Evolutionary conservation across 345 rosid species (phyloP).

Genomic region (Salix caprea): DNA sequence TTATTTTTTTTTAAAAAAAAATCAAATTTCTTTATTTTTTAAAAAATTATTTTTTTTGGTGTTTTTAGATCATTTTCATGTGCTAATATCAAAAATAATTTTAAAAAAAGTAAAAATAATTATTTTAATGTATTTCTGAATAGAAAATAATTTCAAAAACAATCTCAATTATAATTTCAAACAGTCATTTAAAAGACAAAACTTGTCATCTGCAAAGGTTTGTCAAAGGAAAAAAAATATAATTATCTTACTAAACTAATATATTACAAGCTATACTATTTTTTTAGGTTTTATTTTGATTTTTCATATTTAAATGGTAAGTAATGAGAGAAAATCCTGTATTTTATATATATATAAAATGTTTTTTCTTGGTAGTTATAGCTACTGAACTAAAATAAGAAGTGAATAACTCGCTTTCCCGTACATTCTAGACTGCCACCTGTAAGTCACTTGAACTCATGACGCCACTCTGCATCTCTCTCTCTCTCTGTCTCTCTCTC

Average conservation of each 20-base stretch:
- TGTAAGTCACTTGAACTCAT: neutral
- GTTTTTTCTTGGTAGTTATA: too few species aligned
- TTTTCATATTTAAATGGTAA: too few species aligned
- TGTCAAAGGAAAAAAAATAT: too few species aligned
- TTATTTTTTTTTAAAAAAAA: too few species aligned
- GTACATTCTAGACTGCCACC: neutral
- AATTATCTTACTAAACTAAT: too few species aligned
- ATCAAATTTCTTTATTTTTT: neutral
- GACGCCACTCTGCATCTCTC: neutral
- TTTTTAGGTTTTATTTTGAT: too few species aligned
- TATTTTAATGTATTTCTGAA: too few species aligned
- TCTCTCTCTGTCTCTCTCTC: neutral
- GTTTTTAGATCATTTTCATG: neutral
- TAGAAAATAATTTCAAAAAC: accelerated
- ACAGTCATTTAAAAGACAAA: too few species aligned
- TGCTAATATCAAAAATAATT: neutral
- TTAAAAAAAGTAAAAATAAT: neutral
- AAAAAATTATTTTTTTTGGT: neutral
- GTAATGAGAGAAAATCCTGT: too few species aligned
- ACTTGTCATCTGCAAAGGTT: too few species aligned
- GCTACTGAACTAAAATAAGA: neutral
- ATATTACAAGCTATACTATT: too few species aligned
- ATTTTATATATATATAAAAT: too few species aligned
- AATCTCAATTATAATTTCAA: accelerated
- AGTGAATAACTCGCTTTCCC: neutral